Evolutionary conservation across 179 eudicot genomes (phyloP).

Genomic region (Monotropa hypopitys): DNA sequence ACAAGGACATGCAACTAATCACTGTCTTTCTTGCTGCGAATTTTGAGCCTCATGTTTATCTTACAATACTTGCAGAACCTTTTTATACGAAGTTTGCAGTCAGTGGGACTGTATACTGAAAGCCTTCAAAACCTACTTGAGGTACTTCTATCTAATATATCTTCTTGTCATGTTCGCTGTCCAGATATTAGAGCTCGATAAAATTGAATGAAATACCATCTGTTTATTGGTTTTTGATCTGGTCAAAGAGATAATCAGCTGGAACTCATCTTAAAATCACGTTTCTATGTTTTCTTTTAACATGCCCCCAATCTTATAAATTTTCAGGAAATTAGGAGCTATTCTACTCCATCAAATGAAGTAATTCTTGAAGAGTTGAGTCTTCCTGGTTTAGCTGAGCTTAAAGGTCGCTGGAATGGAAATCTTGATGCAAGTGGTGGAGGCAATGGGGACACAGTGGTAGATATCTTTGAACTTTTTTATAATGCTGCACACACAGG

Average conservation of each 20-base stretch:
- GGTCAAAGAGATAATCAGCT: neutral
- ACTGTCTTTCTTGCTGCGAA: neutral
- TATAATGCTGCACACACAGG: neutral
- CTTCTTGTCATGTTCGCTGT: neutral
- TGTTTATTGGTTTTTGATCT: neutral
- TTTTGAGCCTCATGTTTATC: neutral
- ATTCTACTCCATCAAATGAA: constrained; percentile 50
- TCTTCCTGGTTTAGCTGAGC: constrained; percentile 96
- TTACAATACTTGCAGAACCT: constrained; percentile 47
- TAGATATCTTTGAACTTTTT: constrained; percentile 21
- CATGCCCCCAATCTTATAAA: neutral
- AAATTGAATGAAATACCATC: neutral
- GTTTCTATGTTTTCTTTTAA: neutral
- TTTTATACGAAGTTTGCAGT: constrained; percentile 83
- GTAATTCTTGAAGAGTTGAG: constrained; percentile 70
- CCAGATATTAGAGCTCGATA: constrained; percentile 5
- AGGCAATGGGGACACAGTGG: constrained; percentile 99
- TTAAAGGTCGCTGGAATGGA: constrained; percentile 96
- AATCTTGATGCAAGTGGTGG: constrained; percentile 99
- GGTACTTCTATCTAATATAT: constrained; percentile 30
- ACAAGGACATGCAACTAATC: neutral
- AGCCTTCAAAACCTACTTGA: constrained; percentile 73
- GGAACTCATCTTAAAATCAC: neutral
- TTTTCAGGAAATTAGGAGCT: constrained; percentile 52
- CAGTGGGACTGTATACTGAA: constrained; percentile 61